Evolutionary conservation across 2,329 filamentous ascomycete species (phyloP), one percentile per base, ranked within the genome.

Genomic region (Endocalyx cinctus): DNA sequence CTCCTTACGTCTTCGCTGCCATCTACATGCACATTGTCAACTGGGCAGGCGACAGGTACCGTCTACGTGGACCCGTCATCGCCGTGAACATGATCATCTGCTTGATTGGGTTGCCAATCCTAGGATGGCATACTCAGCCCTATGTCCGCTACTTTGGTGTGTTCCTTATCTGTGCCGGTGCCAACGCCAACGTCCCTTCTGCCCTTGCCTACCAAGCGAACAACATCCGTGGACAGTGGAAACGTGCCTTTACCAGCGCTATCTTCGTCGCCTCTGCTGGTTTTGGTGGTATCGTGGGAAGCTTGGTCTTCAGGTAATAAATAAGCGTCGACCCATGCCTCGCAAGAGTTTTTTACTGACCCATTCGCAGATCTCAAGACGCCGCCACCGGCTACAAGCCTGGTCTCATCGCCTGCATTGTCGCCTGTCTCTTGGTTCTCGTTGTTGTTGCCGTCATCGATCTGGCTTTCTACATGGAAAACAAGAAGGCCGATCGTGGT

Each of bases 371-470:
- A n/a, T n/a, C n/a, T 1, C 52, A 78, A 57, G 77, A 80, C 50
- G 49, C 55, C 7, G 71, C 72, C 1, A 52, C 50, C 3, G 57
- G 57, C 4, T 80, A 80, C 54, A 64, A 56, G 48, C 73, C 73
- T 0, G 74, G 74, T 15, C 58, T 77, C 45, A 77, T 67, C 35
- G 65, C 72, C 5, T 75, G 72, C 53, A 71, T 78, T 27, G 64
- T 71, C 1, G 70, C 64, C 43, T 62, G 59, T 16, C 46, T 70
- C 2, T 41, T 76, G 28, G 69, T 54, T 16, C 48, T 76, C 3
- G 17, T 74, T 5, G 40, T 75, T 13, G 70, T 76, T 1, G 31
- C 45, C 3, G 7, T 65, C 1, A 50, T 65, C 16, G 66, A 61
- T 15, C 17, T 67, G 4, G 52, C 59, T 5, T 73, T 69, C 40